These are phyloP conservation scores for Platismatia glauca DNA, from an alignment of 495 filamentous ascomycete genomes.

Conservation along the genomic window DNA sequence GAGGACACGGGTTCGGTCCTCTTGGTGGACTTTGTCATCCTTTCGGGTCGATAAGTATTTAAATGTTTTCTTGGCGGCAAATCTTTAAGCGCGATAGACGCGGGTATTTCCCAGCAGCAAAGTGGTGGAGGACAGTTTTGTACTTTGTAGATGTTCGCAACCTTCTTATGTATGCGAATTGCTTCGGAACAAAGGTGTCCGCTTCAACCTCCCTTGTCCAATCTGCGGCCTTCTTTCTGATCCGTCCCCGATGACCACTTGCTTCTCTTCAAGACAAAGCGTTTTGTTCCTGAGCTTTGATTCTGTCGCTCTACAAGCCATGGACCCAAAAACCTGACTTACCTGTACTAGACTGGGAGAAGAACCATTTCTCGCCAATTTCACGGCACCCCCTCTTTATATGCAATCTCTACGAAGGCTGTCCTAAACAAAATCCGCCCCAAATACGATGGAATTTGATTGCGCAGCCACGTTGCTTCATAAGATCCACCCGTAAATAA, in stretches of 20 bases:
- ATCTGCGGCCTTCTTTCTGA: neutral
- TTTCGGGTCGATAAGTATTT: neutral
- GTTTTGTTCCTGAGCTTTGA: neutral
- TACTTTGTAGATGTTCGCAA: neutral
- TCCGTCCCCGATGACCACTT: neutral
- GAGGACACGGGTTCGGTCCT: neutral
- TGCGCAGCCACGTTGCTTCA: neutral
- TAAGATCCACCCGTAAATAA: neutral
- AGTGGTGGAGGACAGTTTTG: too few species aligned
- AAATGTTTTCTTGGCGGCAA: too few species aligned
- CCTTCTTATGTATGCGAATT: neutral
- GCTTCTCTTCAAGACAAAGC: neutral
- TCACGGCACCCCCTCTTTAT: too few species aligned
- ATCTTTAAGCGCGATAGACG: conserved; percentile 1
- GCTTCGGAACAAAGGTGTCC: neutral
- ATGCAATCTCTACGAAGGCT: too few species aligned
- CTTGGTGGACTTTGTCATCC: neutral
- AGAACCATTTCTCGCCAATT: neutral
- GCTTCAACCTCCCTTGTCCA: neutral
- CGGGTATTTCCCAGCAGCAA: neutral
- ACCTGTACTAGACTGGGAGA: neutral
- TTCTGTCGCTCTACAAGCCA: neutral
- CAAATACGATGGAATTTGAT: too few species aligned
- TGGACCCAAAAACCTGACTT: neutral
- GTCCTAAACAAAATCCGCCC: too few species aligned